Percentiles rank a stretch among this genome's conserved stretches.
Conservation (phyloP, 1,284 basidiomycete genomes). For the Ganoderma boninense region DNA sequence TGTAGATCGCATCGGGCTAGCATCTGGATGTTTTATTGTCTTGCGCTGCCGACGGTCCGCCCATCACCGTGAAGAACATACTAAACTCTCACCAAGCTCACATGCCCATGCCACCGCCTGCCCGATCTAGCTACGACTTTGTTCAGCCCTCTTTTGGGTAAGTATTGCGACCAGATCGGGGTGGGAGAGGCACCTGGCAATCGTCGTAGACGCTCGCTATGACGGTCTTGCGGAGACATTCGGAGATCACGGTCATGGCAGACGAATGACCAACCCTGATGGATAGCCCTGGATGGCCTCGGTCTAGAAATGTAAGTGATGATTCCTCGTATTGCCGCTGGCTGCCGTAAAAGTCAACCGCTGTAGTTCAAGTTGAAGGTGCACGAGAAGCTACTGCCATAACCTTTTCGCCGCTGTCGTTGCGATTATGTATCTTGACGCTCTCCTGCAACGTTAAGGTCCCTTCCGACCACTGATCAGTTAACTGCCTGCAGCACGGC, state of each 20-base stretch:
- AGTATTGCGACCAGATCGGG: not conserved
- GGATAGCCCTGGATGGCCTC: too few relatives aligned
- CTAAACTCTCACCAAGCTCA: slow-evolving; percentile 25
- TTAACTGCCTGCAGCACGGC: not conserved
- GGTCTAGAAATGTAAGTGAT: not conserved
- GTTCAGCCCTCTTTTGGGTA: slow-evolving; percentile 14
- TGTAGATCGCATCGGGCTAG: slow-evolving; percentile 26
- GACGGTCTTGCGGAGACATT: not conserved
- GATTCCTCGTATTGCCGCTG: not conserved
- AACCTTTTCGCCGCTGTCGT: not conserved
- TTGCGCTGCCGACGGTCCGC: slow-evolving; percentile 20
- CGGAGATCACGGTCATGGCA: not conserved
- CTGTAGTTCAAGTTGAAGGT: slow-evolving; percentile 23
- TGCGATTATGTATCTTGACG: not conserved
- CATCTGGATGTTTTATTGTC: slow-evolving; percentile 21
- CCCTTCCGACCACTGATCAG: too few relatives aligned
- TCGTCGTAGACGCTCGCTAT: not conserved
- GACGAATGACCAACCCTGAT: too few relatives aligned
- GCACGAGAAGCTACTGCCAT: slow-evolving; percentile 2
- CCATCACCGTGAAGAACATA: slow-evolving; percentile 19
- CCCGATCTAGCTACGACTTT: slow-evolving; percentile 25
- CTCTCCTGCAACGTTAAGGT: not conserved
- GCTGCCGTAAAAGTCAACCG: slow-evolving; percentile 25
- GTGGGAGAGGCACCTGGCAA: not conserved
- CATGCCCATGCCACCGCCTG: slow-evolving; percentile 20